phyloP scores from a whole-genome alignment of 371 early-diverging fungal species.

The Dinochytrium kinnereticum region DNA sequence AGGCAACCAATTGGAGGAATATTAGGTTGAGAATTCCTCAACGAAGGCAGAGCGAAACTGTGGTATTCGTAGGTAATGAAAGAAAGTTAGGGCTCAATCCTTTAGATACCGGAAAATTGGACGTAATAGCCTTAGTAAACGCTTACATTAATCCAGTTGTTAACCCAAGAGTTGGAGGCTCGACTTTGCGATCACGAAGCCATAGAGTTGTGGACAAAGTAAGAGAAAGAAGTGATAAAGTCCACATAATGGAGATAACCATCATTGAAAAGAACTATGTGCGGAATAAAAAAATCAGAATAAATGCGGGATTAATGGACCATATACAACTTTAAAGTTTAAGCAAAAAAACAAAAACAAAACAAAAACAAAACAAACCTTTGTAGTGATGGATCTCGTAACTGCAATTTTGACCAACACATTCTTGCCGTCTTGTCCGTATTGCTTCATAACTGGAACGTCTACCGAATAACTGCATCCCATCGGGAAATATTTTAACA shows the following conservation, averaged over 20 bases:
- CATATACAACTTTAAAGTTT: neutral
- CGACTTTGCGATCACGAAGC: constrained; percentile 35
- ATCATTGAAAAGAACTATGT: neutral
- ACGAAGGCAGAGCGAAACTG: neutral
- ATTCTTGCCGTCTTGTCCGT: neutral
- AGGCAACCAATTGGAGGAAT: constrained; percentile 8
- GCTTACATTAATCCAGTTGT: constrained; percentile 20
- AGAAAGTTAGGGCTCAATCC: neutral
- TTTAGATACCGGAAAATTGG: neutral
- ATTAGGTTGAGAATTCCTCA: constrained; percentile 1
- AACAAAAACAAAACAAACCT: neutral
- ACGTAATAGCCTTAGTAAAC: neutral
- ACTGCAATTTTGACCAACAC: constrained; percentile 5
- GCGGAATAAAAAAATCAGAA: too few relatives aligned
- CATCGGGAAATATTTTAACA: too few relatives aligned
- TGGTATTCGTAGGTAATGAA: neutral
- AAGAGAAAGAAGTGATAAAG: constrained; percentile 48
- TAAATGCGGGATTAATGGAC: neutral
- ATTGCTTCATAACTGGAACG: neutral
- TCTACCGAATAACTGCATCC: neutral
- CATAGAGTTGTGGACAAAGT: constrained; percentile 46
- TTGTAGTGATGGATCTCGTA: constrained; percentile 21
- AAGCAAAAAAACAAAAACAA: neutral
- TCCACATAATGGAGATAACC: constrained; percentile 50
- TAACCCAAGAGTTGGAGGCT: constrained; percentile 37